Conservation (phyloP, 176 grass and related monocot genomes). For the Aegilops speltoides region DNA sequence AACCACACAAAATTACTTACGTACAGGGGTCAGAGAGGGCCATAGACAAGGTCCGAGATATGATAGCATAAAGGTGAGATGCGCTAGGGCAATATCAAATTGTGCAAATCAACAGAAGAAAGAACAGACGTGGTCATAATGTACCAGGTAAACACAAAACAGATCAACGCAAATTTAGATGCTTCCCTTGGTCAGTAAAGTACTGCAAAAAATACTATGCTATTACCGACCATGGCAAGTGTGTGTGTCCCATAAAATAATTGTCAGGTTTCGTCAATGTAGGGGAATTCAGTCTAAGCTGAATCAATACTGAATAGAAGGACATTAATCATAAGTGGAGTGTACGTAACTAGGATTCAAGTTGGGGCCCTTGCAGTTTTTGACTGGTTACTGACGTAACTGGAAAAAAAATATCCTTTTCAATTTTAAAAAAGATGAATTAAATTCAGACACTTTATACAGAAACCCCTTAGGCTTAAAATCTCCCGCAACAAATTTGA, state of each 20-base stretch:
- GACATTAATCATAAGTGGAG: constrained; percentile 12
- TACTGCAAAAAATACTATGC: not conserved
- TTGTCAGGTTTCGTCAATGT: not conserved
- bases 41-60: constrained; percentile 16
- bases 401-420: not conserved
- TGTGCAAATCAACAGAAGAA: not conserved
- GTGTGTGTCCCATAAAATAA: not conserved
- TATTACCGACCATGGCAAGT: constrained; percentile 15
- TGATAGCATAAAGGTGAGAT: not conserved
- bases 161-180: not conserved
- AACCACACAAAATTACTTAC: not conserved
- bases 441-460: constrained; percentile 13
- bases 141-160: constrained; percentile 1
- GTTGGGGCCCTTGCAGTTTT: not conserved
- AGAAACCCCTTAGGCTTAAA: not conserved
- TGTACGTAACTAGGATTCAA: not conserved
- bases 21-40: not conserved
- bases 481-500: not conserved
- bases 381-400: not conserved
- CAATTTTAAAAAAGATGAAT: not conserved
- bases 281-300: not conserved
- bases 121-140: not conserved
- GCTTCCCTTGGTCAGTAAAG: not conserved
- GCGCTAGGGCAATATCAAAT: not conserved
- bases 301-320: not conserved